These are phyloP conservation scores for Penicillium fimorum DNA, from an alignment of 495 filamentous ascomycete genomes.

Conservation along the genomic window DNA sequence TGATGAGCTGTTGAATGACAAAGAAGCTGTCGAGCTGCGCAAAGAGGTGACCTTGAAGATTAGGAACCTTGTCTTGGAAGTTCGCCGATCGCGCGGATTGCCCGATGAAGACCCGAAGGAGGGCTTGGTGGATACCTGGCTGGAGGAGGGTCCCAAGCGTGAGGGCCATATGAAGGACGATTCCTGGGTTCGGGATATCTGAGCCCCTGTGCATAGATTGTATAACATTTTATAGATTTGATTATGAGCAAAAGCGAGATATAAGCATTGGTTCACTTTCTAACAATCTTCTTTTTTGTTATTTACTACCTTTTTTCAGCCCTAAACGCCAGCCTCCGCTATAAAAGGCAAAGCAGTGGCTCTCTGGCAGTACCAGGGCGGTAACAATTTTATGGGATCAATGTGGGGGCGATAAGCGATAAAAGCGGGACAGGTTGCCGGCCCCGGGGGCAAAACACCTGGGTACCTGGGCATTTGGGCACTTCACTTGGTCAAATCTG, in stretches of 20 bases:
- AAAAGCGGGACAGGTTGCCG: conserved; percentile 8
- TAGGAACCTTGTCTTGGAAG: conserved; percentile 72
- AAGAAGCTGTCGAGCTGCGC: conserved; percentile 73
- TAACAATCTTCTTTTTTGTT: neutral
- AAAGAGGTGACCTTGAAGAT: conserved; percentile 79
- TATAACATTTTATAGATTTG: conserved; percentile 25
- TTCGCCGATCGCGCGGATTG: conserved; percentile 66
- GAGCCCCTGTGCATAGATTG: conserved; percentile 23
- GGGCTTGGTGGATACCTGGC: conserved; percentile 63
- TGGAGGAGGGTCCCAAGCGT: conserved; percentile 49
- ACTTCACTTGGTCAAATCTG: conserved; percentile 9
- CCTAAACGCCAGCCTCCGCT: neutral
- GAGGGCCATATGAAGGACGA: conserved; percentile 64
- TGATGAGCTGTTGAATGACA: conserved; percentile 66
- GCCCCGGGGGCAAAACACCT: neutral
- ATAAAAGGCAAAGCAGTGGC: neutral
- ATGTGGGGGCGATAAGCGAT: conserved; percentile 19
- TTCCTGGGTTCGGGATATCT: conserved; percentile 61
- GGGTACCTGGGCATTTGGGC: too few species aligned
- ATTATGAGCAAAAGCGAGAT: conserved; percentile 7
- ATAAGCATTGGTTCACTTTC: neutral
- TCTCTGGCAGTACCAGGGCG: neutral
- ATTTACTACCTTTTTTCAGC: neutral
- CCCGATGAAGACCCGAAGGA: conserved; percentile 76
- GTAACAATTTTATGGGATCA: neutral